A percentile compares a stretch with the other conserved stretches of the same genome.
phyloP scores from a whole-genome alignment of 208 protist genomes.

The Leishmania arabica region DNA sequence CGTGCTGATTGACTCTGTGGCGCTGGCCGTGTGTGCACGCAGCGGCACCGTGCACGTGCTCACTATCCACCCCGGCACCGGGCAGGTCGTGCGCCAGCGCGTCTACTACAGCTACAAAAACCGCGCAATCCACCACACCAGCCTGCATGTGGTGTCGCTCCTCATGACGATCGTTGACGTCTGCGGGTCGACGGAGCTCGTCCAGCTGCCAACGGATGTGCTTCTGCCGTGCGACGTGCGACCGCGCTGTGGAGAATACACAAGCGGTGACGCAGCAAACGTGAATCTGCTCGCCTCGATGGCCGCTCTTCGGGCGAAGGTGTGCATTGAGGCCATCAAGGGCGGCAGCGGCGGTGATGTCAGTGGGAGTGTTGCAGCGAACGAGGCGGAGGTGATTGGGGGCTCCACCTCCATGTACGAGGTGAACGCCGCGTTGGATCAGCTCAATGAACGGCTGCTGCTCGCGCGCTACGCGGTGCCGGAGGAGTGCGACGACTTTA shows the following conservation, averaged over 20 bases:
- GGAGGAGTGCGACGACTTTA: slow-evolving; percentile 42
- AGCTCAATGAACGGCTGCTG: slow-evolving; percentile 41
- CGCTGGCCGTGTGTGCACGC: slow-evolving; percentile 34
- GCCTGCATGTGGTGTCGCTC: slow-evolving; percentile 40
- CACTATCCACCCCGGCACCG: slow-evolving; percentile 17
- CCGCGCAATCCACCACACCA: slow-evolving; percentile 44
- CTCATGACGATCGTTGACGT: slow-evolving; percentile 62
- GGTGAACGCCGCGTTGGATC: slow-evolving; percentile 24
- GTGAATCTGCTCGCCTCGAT: slow-evolving; percentile 28
- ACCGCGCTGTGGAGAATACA: slow-evolving; percentile 10
- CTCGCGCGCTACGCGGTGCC: slow-evolving; percentile 55
- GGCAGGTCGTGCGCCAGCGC: slow-evolving; percentile 29
- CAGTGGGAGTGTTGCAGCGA: neutral
- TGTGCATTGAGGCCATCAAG: slow-evolving; percentile 29
- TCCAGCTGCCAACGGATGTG: slow-evolving; percentile 39
- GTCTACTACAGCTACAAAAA: slow-evolving; percentile 37
- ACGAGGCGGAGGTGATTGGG: too few relatives aligned
- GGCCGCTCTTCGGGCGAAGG: slow-evolving; percentile 28
- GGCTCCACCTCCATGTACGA: slow-evolving; percentile 17
- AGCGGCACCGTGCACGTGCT: slow-evolving; percentile 49
- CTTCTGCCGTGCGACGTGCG: slow-evolving; percentile 1
- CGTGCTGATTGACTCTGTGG: slow-evolving; percentile 30
- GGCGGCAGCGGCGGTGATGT: neutral
- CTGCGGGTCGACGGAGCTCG: slow-evolving; percentile 64
- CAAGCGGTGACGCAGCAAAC: neutral